Percentiles rank a stretch among this genome's conserved stretches.
Evolutionary conservation across 306 rosid species (phyloP).

Genomic region (cucumber (Cucumis sativus)): DNA sequence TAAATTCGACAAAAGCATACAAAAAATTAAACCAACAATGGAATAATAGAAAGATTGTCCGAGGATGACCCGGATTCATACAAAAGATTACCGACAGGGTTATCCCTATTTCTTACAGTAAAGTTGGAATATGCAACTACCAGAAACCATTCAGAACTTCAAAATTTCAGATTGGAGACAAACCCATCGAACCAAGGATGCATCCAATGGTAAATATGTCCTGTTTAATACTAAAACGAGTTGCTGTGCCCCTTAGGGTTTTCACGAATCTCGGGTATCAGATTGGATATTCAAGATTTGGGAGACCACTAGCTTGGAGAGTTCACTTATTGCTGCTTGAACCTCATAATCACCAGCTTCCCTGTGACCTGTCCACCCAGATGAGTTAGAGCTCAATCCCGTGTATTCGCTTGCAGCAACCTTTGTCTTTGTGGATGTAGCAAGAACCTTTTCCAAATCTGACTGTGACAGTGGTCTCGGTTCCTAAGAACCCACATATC

Average conservation of each 20-base stretch:
- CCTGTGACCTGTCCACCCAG: conserved; percentile 31
- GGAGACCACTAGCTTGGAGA: conserved; percentile 64
- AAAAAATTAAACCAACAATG: not conserved
- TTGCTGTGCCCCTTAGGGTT: not conserved
- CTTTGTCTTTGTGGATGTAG: conserved; percentile 59
- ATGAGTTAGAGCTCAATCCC: conserved; percentile 33
- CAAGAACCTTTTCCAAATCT: conserved; percentile 63
- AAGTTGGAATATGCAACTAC: not conserved
- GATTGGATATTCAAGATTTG: conserved; percentile 63
- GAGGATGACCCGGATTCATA: not conserved
- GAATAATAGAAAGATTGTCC: not conserved
- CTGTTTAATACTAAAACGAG: not conserved
- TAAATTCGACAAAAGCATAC: not conserved
- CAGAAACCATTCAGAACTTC: not conserved
- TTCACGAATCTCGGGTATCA: conserved; percentile 30
- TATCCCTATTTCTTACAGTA: not conserved
- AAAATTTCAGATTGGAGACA: not conserved
- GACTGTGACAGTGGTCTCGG: conserved; percentile 51
- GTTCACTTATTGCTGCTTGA: conserved; percentile 69
- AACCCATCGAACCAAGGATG: not conserved
- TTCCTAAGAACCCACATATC: conserved; percentile 29
- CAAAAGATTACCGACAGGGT: not conserved
- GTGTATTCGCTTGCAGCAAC: conserved; percentile 72
- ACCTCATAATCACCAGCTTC: conserved; percentile 54
- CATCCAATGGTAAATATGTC: not conserved